Evolutionary conservation across 352 stramenopile species (phyloP).

Genomic region (Globisporangium paroecandrum): DNA sequence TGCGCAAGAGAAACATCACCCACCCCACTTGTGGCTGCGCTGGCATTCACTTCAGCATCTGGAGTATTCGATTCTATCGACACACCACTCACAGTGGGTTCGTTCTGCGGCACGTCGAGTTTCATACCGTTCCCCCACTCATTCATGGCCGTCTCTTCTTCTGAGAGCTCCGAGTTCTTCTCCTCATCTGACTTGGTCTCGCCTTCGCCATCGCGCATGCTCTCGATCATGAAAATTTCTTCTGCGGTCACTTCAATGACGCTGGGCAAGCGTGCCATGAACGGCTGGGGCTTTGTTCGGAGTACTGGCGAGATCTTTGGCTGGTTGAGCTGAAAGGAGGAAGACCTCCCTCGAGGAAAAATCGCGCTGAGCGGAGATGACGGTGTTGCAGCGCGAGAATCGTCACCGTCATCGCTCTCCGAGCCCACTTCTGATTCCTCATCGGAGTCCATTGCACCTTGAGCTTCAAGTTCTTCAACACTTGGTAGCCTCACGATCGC

Average conservation of each 20-base stretch:
- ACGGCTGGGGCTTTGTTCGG: slow-evolving; percentile 28
- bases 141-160: not conserved
- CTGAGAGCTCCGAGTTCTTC: not conserved
- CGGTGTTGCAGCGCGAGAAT: not conserved
- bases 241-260: slow-evolving; percentile 27
- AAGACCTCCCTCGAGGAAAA: slow-evolving; percentile 16
- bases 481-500: slow-evolving; percentile 15
- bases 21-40: not conserved
- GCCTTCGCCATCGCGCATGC: not conserved
- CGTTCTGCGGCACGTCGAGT: not conserved
- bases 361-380: not conserved
- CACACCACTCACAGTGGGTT: not conserved
- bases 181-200: not conserved
- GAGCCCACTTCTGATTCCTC: slow-evolving; percentile 9
- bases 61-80: not conserved
- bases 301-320: slow-evolving; percentile 18
- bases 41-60: not conserved
- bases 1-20: not conserved
- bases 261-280: slow-evolving; percentile 27
- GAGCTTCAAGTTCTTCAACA: slow-evolving; percentile 16
- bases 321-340: slow-evolving; percentile 21
- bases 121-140: not conserved
- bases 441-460: slow-evolving; percentile 12
- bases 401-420: slow-evolving; percentile 17
- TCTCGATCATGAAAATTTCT: slow-evolving; percentile 2